Base-by-base conservation (phyloP, 2,329 filamentous ascomycete genomes). In the Colletotrichum musicola region DNA sequence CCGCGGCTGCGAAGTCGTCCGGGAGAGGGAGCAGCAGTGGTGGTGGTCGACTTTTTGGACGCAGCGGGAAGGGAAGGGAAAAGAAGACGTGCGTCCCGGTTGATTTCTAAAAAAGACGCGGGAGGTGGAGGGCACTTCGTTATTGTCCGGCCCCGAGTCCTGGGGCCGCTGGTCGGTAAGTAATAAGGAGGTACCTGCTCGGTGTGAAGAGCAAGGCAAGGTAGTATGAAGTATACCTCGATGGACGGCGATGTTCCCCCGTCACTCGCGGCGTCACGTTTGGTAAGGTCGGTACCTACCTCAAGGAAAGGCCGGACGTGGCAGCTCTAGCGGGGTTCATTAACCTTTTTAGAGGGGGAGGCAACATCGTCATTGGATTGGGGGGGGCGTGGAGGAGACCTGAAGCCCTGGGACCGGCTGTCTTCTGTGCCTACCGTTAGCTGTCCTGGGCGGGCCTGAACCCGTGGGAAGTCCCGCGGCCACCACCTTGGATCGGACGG, bases 271-370 rank as follows among this genome's bases (percentile, higher is more conserved):
- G 30, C 30, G 30, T 35, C 30, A 35, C 30, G 30, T 35, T 35
- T 35, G 7, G 30, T 35, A 7, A 25, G n/a, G 46, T 20, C 16
- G 46, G 46, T 49, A 20, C 46, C 46, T 49, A 12, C 46, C 46
- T 49, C 6, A 38, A 66, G 66, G 66, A 69, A 53, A 66, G 66
- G 56, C 66, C 62, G 62, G 62, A 69, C 55, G 66, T 69, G 66
- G 66, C 66, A 66, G 66, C 66, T 66, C 44, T 61, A 25, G 66
- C 66, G 62, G 66, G 66, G 66, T 65, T 61, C 62, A 66, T 69
- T 69, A 69, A 69, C 66, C 66, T 69, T 66, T 61, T 69, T 61
- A 66, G 66, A 69, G 66, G 62, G 14, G 4, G 49, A 35, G 13
- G 56, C 49, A 69, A 61, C 66, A 35, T 69, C 56, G 56, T 69